Conservation (phyloP, 1,284 basidiomycete species). For the Ustilago loliicola region DNA sequence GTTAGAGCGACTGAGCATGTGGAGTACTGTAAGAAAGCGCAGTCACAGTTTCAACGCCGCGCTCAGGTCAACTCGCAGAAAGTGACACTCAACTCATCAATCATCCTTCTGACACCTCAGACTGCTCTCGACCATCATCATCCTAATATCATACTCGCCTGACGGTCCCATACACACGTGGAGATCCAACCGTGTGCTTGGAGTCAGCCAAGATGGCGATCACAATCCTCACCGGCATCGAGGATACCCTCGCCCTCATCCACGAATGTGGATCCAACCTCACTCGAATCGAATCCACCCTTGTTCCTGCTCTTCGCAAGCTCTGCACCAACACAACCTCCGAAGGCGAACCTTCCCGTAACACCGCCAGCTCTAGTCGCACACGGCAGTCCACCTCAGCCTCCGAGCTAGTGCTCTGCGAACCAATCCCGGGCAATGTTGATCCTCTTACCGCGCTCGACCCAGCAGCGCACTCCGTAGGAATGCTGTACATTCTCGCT, state of each 20-base stretch:
- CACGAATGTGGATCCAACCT: conserved; percentile 36
- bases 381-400: background rate
- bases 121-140: background rate
- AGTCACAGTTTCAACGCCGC: conserved; percentile 20
- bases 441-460: conserved; percentile 48
- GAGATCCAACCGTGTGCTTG: too few relatives aligned
- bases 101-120: too few relatives aligned
- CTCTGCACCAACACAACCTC: conserved; percentile 18
- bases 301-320: conserved; percentile 46
- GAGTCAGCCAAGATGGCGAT: conserved; percentile 27
- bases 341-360: conserved; percentile 22
- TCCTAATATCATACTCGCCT: background rate
- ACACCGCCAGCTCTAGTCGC: conserved; percentile 18
- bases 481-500: conserved; percentile 55
- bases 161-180: too few relatives aligned
- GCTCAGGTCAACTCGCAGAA: conserved; percentile 33
- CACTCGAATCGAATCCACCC: conserved; percentile 23
- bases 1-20: conserved; percentile 12
- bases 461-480: conserved; percentile 42
- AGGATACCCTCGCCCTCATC: conserved; percentile 52
- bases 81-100: conserved; percentile 14
- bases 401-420: conserved; percentile 27
- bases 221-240: conserved; percentile 40
- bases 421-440: conserved; percentile 31
- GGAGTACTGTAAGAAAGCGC: conserved; percentile 12